Percentiles rank a stretch among this genome's conserved stretches.
Evolutionary conservation across 75 land plant genomes (phyloP).

Genomic region (Picea glauca): DNA sequence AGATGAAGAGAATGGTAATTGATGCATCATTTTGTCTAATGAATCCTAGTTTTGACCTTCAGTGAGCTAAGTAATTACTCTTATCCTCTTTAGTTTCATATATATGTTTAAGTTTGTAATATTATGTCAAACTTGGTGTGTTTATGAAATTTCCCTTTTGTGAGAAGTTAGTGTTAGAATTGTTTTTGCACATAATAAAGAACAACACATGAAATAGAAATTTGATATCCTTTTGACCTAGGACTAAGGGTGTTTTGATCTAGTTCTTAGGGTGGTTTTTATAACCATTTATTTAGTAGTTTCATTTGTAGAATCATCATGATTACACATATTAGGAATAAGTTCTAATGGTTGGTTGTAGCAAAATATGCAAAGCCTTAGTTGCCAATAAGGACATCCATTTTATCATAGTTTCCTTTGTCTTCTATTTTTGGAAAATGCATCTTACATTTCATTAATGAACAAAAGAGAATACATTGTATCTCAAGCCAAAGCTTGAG

Average conservation of each 20-base stretch:
- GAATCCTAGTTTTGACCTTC: slow-evolving; percentile 60
- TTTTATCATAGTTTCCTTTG: too few relatives aligned
- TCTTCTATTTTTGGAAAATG: too few relatives aligned
- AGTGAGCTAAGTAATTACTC: slow-evolving; percentile 51
- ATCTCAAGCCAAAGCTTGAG: too few relatives aligned
- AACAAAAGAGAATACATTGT: too few relatives aligned
- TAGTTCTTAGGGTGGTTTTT: not conserved
- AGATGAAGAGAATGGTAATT: slow-evolving; percentile 61
- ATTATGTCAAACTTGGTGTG: not conserved
- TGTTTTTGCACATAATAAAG: not conserved
- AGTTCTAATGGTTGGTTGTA: too few relatives aligned
- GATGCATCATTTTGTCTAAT: slow-evolving; percentile 76
- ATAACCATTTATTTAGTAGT: too few relatives aligned
- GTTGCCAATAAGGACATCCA: too few relatives aligned
- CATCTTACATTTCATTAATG: too few relatives aligned
- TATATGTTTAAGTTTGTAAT: not conserved
- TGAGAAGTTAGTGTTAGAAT: not conserved
- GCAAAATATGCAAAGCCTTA: too few relatives aligned
- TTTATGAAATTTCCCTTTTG: not conserved
- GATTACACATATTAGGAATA: too few relatives aligned
- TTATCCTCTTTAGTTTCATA: not conserved
- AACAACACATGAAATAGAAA: not conserved
- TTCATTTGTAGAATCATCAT: too few relatives aligned
- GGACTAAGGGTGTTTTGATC: not conserved
- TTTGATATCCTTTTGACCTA: not conserved